phyloP scores from a whole-genome alignment of 1,284 basidiomycete genomes.

The Coriolopsis trogii region DNA sequence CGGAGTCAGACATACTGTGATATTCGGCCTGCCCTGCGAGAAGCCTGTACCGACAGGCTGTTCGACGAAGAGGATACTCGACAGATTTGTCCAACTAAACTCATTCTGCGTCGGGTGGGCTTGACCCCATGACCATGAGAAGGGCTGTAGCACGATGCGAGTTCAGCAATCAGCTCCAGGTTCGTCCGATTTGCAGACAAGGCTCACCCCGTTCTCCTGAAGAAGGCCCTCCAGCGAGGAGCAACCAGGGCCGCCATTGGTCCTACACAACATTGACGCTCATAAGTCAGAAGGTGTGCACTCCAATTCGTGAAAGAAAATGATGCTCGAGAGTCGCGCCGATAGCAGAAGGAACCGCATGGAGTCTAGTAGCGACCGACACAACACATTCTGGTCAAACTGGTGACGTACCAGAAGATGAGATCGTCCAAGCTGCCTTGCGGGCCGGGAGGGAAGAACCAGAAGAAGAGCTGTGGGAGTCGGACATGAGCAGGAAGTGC shows the following conservation, averaged over 20 bases:
- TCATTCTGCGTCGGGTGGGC: conserved; percentile 69
- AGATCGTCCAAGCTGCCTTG: conserved; percentile 71
- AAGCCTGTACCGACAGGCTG: conserved; percentile 87
- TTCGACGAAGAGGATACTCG: conserved; percentile 80
- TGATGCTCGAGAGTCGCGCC: not conserved
- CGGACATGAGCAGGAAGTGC: too few relatives aligned
- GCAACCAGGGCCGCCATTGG: conserved; percentile 60
- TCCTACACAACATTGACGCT: conserved; percentile 40
- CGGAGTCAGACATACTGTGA: conserved; percentile 48
- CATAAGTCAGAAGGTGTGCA: too few relatives aligned
- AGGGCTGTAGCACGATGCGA: conserved; percentile 46
- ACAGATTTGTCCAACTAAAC: conserved; percentile 82
- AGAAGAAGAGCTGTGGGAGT: conserved; percentile 71
- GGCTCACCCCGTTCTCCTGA: conserved; percentile 80
- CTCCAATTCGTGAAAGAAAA: too few relatives aligned
- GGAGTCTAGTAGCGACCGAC: too few relatives aligned
- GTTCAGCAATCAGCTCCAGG: not conserved
- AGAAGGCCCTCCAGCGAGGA: conserved; percentile 78
- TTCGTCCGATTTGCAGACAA: not conserved
- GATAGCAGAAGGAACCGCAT: conserved; percentile 37
- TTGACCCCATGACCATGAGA: conserved; percentile 69
- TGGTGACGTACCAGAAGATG: conserved; percentile 61
- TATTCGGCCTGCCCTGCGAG: conserved; percentile 72
- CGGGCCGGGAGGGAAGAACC: conserved; percentile 83
- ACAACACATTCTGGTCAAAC: too few relatives aligned